Percentiles rank a stretch among this genome's conserved stretches.
These are phyloP conservation scores for Tarenaya hassleriana DNA, from an alignment of 345 rosid species.

Conservation along the genomic window DNA sequence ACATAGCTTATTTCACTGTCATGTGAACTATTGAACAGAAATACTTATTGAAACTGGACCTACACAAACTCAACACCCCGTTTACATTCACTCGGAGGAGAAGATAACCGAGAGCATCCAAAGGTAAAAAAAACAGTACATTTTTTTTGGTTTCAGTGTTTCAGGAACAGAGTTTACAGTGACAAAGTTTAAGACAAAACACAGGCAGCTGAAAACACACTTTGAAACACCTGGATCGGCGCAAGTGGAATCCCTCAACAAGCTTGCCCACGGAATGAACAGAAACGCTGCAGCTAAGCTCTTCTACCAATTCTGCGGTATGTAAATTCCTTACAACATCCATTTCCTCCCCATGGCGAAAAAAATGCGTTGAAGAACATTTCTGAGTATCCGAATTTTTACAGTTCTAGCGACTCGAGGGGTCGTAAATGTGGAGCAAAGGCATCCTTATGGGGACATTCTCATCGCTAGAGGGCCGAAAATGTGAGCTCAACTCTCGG, in stretches of 20 bases:
- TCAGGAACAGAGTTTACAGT: too few species aligned
- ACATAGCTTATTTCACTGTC: constrained; percentile 2
- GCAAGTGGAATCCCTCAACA: constrained; percentile 53
- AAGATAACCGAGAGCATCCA: constrained; percentile 59
- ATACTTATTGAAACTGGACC: constrained; percentile 69
- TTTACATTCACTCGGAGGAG: constrained; percentile 39
- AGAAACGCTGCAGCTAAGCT: constrained; percentile 70
- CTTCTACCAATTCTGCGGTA: constrained; percentile 86
- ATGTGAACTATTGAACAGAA: constrained; percentile 40
- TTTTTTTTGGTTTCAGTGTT: too few species aligned
- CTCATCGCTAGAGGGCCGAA: constrained; percentile 61
- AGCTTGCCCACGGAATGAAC: constrained; percentile 61
- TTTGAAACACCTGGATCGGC: constrained; percentile 80
- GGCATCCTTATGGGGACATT: constrained; percentile 62
- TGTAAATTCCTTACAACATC: constrained; percentile 7
- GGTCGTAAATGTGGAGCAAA: constrained; percentile 49
- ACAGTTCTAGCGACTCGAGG: constrained; percentile 71
- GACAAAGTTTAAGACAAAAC: constrained; percentile 10
- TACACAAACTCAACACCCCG: constrained; percentile 55
- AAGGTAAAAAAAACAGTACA: constrained; percentile 36
- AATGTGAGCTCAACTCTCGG: constrained; percentile 31
- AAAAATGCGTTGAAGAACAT: neutral
- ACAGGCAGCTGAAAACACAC: constrained; percentile 72
- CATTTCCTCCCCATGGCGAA: neutral
- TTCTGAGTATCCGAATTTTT: constrained; percentile 2